Conservation (phyloP, 495 filamentous ascomycete species). For the Viridothelium virens region DNA sequence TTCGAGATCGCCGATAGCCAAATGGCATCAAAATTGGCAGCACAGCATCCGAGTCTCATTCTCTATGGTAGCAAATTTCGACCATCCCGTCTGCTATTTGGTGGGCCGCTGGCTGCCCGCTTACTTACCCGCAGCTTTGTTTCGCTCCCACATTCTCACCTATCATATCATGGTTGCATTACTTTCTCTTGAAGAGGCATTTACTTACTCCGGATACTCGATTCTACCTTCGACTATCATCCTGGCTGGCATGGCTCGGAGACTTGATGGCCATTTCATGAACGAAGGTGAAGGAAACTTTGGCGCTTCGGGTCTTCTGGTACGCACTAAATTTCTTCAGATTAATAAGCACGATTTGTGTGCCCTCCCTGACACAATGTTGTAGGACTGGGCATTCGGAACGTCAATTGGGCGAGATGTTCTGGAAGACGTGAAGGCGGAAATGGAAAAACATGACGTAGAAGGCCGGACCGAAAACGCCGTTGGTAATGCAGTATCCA, state of each 20-base stretch:
- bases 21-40: conserved; percentile 56
- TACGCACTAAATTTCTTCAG: not conserved
- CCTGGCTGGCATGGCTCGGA: conserved; percentile 63
- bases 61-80: conserved; percentile 62
- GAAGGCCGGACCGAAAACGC: conserved; percentile 40
- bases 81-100: conserved; percentile 71
- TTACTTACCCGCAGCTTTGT: conserved; percentile 59
- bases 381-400: conserved; percentile 55
- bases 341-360: not conserved
- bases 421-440: conserved; percentile 48
- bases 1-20: conserved; percentile 27
- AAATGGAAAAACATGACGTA: conserved; percentile 54
- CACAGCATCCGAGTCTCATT: conserved; percentile 57
- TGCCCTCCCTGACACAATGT: not conserved
- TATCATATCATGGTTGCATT: conserved; percentile 63
- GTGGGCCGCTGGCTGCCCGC: conserved; percentile 62
- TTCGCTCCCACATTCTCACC: conserved; percentile 69
- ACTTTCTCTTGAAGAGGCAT: conserved; percentile 67
- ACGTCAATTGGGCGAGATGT: conserved; percentile 54
- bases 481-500: conserved; percentile 23
- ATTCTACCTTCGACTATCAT: conserved; percentile 63
- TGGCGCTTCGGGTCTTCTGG: conserved; percentile 67
- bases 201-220: conserved; percentile 70
- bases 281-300: conserved; percentile 61
- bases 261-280: conserved; percentile 61